Evolutionary conservation across 495 filamentous ascomycete species (phyloP), one percentile per base, ranked within the genome.

Genomic region (Poronia punctata): DNA sequence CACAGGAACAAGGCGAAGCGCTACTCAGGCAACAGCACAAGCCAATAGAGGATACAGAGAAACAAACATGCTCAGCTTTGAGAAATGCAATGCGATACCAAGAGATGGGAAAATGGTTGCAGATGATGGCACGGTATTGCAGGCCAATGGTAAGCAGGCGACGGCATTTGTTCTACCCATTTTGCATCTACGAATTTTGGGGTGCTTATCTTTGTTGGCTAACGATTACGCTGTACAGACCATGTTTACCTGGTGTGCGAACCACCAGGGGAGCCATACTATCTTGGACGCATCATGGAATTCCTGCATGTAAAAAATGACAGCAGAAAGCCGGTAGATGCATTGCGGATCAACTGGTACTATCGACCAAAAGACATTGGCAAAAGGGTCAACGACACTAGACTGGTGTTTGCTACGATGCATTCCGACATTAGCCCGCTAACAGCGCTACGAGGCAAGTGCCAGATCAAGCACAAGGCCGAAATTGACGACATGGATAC

Each of bases 171-270:
- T 20, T 28, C 32, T 40, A 9, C 27, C 25, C 10, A 17, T 46
- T 30, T 35, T 21, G 17, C n/a, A n/a, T n/a, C n/a, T n/a, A n/a
- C n/a, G n/a, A n/a, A n/a, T n/a, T n/a, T n/a, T n/a, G n/a, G n/a
- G n/a, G n/a, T n/a, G n/a, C n/a, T n/a, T n/a, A n/a, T n/a, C 12
- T 24, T 32, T 38, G 36, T 37, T 32, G 42, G 29, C 48, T 50
- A 35, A 50, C 43, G n/a, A n/a, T 39, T 34, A 42, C 12, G 7
- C 22, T 42, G 23, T 32, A 40, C 63, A 99, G 92, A 99, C 68
- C 88, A 95, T 56, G 82, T 95, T 32, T 99, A 97, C 68, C 77
- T 97, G 48, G 82, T 99, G 41, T 99, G 88, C 66, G 92, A 99
- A 63, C 92, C 92, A 11, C 92, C 92, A 2, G 92, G 92, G 25